Evolutionary conservation across 78 protist genomes (phyloP).

Genomic region (Dictyostelium capitatum): DNA sequence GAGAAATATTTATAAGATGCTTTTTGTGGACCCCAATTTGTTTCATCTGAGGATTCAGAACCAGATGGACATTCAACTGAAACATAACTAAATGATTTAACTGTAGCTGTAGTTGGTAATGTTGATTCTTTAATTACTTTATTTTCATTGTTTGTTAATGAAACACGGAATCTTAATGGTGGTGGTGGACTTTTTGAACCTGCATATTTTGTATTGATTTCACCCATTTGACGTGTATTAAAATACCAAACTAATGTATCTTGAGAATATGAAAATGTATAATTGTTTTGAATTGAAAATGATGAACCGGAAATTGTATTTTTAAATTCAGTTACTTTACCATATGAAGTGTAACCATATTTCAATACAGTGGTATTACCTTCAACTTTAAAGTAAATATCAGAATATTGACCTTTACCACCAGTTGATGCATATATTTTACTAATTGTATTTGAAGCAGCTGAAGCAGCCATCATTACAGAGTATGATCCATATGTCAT

Average conservation of each 20-base stretch:
- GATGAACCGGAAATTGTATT: slow-evolving; percentile 7
- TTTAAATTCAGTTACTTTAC: slow-evolving; percentile 10
- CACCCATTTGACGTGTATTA: slow-evolving; percentile 12
- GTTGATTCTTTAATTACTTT: background rate
- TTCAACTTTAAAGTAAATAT: slow-evolving; percentile 18
- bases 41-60: background rate
- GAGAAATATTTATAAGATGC: slow-evolving; percentile 15
- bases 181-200: slow-evolving; percentile 22
- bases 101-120: background rate
- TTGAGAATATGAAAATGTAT: background rate
- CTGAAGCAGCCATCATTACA: background rate
- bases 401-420: slow-evolving; percentile 17
- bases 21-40: slow-evolving; percentile 26
- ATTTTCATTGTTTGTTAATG: background rate
- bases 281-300: slow-evolving; percentile 1
- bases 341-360: slow-evolving; percentile 15
- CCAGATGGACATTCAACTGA: background rate
- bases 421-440: background rate
- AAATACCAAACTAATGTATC: background rate
- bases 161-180: slow-evolving; percentile 18
- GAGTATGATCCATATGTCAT: slow-evolving; percentile 10
- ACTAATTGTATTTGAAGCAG: background rate
- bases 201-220: slow-evolving; percentile 17
- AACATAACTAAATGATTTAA: background rate
- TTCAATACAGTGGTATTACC: background rate